phyloP scores from a whole-genome alignment of 768 basidiomycete genomes.

The Nevesoporus exiguus region DNA sequence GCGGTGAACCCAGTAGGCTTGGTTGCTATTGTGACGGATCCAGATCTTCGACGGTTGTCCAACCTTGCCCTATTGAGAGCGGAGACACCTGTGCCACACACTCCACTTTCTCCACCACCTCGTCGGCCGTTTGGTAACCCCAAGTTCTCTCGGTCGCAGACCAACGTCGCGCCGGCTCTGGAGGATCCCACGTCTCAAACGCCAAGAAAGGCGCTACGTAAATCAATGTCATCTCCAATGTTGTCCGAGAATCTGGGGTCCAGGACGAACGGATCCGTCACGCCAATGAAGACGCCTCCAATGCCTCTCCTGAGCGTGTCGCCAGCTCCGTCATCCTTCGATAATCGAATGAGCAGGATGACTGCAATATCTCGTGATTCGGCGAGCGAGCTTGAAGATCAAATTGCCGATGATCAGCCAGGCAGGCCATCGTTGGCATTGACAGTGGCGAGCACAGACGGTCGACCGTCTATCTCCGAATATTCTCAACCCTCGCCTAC shows the following conservation, averaged over 20 bases:
- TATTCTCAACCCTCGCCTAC: constrained; percentile 74
- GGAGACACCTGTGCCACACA: constrained; percentile 63
- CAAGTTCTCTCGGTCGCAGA: constrained; percentile 56
- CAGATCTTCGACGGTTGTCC: constrained; percentile 36
- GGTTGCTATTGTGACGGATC: constrained; percentile 19
- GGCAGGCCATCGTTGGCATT: constrained; percentile 48
- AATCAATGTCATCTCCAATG: constrained; percentile 51
- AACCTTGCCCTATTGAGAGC: constrained; percentile 53
- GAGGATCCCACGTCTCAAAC: constrained; percentile 6
- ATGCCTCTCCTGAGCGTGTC: constrained; percentile 34
- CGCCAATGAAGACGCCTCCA: constrained; percentile 43
- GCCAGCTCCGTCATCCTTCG: constrained; percentile 24
- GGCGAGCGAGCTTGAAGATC: constrained; percentile 41
- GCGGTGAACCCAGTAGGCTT: constrained; percentile 8
- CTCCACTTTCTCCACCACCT: constrained; percentile 66
- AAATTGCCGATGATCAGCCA: constrained; percentile 23
- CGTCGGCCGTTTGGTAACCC: constrained; percentile 41
- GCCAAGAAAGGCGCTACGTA: constrained; percentile 36
- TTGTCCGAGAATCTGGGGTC: constrained; percentile 44
- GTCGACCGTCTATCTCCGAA: constrained; percentile 57
- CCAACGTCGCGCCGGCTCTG: constrained; percentile 37
- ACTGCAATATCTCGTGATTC: constrained; percentile 29
- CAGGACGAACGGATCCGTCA: constrained; percentile 26
- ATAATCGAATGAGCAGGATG: constrained; percentile 26
- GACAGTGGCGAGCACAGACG: constrained; percentile 40